Evolutionary conservation across 106 monocot species (phyloP).

Genomic region (Dendrobium nobile): DNA sequence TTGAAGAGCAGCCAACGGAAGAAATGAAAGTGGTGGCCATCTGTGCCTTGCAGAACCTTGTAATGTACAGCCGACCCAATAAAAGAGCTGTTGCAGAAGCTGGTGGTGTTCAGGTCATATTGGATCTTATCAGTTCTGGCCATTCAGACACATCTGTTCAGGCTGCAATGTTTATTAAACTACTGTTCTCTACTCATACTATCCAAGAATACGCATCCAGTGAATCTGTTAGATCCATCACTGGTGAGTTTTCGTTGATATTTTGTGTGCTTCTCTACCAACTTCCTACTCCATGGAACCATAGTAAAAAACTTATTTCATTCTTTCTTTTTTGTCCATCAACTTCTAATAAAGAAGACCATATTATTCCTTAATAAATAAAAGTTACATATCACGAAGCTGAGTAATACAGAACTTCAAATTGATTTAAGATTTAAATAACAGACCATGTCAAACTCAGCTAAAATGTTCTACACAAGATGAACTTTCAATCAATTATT

Average conservation of each 20-base stretch:
- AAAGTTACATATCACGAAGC: too few relatives aligned
- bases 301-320: not conserved
- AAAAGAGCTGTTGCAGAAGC: slow-evolving; percentile 99
- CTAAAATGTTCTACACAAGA: too few relatives aligned
- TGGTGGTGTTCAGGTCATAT: slow-evolving; percentile 91
- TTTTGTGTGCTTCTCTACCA: not conserved
- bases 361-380: too few relatives aligned
- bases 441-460: too few relatives aligned
- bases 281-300: not conserved
- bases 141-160: slow-evolving; percentile 92
- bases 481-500: too few relatives aligned
- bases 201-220: slow-evolving; percentile 99
- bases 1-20: slow-evolving; percentile 96
- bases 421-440: too few relatives aligned
- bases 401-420: too few relatives aligned
- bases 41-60: slow-evolving; percentile 92
- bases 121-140: slow-evolving; percentile 80
- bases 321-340: not conserved
- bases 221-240: slow-evolving; percentile 95
- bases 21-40: slow-evolving; percentile 99
- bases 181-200: slow-evolving; percentile 89
- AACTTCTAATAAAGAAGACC: too few relatives aligned
- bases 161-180: slow-evolving; percentile 96
- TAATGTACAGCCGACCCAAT: slow-evolving; percentile 86
- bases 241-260: slow-evolving; percentile 40